These are phyloP conservation scores for Penicillium brasilianum DNA, from an alignment of 2,329 filamentous ascomycete species.

Conservation along the genomic window DNA sequence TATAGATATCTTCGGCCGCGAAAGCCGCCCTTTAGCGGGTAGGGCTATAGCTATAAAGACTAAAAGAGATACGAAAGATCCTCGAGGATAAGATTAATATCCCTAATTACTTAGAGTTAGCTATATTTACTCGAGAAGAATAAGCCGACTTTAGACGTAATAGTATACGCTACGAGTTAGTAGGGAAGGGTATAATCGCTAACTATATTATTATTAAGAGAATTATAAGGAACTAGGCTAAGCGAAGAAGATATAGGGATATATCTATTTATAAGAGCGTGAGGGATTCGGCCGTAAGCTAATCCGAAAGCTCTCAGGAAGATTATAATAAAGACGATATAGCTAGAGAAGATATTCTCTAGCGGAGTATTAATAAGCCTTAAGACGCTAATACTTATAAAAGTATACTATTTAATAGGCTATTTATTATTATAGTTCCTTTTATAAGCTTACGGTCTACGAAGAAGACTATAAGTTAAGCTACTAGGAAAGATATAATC, in stretches of 20 bases:
- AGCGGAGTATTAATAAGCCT: background rate
- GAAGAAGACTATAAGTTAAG: too few relatives aligned
- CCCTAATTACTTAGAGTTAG: constrained; percentile 1
- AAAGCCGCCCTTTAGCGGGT: too few relatives aligned
- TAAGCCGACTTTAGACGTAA: constrained; percentile 4
- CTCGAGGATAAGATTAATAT: background rate
- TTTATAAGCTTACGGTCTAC: too few relatives aligned
- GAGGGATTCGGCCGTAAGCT: background rate
- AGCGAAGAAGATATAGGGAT: background rate
- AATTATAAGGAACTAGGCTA: background rate
- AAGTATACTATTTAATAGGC: background rate
- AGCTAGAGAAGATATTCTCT: background rate
- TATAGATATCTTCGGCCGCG: too few relatives aligned
- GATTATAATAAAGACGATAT: background rate
- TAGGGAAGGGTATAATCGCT: background rate
- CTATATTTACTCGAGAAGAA: constrained; percentile 11
- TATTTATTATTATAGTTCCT: background rate
- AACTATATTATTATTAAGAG: background rate
- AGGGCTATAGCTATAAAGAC: too few relatives aligned
- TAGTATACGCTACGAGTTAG: background rate
- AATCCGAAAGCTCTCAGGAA: background rate
- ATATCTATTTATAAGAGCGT: background rate
- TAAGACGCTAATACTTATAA: too few relatives aligned
- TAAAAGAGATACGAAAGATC: too few relatives aligned
- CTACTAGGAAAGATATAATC: too few relatives aligned